These are phyloP conservation scores for Trichoderma atrobrunneum DNA, from an alignment of 2,329 filamentous ascomycete species.

Conservation along the genomic window DNA sequence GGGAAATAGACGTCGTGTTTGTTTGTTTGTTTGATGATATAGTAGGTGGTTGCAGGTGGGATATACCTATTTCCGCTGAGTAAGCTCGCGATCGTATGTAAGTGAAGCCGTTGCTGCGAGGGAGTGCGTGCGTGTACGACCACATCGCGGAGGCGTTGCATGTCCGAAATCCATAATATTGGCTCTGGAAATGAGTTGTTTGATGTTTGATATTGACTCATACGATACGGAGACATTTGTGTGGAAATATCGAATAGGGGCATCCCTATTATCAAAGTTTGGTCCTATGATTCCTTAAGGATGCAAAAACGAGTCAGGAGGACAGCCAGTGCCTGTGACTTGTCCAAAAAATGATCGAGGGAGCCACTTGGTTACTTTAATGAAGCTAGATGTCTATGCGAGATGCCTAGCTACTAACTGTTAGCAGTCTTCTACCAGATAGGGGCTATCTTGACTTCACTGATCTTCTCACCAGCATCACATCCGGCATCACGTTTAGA, in stretches of 20 bases:
- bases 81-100: neutral
- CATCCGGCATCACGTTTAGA: no score
- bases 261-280: neutral
- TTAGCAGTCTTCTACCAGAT: no score
- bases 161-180: neutral
- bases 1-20: neutral
- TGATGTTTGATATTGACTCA: neutral
- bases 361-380: fast-evolving
- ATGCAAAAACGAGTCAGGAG: neutral
- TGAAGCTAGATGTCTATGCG: neutral
- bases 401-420: no score
- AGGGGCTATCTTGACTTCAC: no score
- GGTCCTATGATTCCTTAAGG: neutral
- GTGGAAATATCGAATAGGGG: neutral
- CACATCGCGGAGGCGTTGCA: neutral
- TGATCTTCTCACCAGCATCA: no score
- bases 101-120: neutral
- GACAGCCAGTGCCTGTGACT: neutral
- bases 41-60: neutral
- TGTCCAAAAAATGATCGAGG: neutral
- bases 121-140: neutral
- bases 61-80: neutral
- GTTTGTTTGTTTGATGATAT: neutral
- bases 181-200: neutral
- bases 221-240: neutral